Evolutionary conservation across 345 rosid genomes (phyloP).

Genomic region (Eucalyptus camaldulensis): DNA sequence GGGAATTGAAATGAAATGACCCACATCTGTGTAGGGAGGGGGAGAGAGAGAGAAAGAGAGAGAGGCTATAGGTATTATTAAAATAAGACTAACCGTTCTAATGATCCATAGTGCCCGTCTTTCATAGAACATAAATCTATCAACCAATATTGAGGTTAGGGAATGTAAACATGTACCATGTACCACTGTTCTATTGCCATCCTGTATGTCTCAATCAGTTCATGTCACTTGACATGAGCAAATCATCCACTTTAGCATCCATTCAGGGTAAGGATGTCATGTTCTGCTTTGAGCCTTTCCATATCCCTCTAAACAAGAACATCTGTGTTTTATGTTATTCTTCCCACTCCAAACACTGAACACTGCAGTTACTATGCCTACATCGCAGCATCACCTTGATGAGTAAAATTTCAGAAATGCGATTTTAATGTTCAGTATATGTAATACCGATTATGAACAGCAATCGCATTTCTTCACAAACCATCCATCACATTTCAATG

Average conservation of each 20-base stretch:
- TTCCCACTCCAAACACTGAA: not conserved
- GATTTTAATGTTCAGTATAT: not conserved
- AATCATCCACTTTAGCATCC: not conserved
- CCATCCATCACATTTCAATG: not conserved
- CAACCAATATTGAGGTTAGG: not conserved
- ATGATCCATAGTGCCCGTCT: not conserved
- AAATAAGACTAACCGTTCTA: not conserved
- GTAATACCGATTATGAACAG: not conserved
- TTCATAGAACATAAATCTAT: not conserved
- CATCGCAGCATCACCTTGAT: not conserved
- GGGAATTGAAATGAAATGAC: not conserved
- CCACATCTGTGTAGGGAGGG: not conserved
- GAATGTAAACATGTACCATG: not conserved
- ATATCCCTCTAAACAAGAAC: not conserved
- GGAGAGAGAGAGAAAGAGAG: not conserved
- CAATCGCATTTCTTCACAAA: not conserved
- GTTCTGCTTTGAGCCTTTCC: not conserved
- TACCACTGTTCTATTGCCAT: not conserved
- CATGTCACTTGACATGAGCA: not conserved
- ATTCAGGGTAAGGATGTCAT: not conserved
- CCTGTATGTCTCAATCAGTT: not conserved
- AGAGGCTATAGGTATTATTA: not conserved
- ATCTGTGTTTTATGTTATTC: not conserved
- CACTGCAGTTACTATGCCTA: not conserved
- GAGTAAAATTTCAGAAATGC: not conserved